Base-by-base conservation (phyloP, 192 early-diverging fungal species). In the Pilaira anomala region DNA sequence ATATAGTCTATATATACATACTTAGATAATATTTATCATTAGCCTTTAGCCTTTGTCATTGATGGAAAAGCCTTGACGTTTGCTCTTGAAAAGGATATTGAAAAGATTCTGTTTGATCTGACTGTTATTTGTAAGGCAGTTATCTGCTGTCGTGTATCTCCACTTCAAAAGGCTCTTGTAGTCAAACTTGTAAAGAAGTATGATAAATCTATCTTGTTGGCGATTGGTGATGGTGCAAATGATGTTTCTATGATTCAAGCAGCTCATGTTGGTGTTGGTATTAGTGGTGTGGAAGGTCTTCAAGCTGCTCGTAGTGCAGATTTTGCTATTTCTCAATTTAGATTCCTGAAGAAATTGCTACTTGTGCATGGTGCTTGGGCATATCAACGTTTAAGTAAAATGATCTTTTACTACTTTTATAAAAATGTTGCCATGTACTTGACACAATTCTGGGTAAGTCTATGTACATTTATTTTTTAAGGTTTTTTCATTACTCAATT, bases 221-320 rank as follows among this genome's bases (percentile, higher is more conserved):
- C 97, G 1, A 99, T 99, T 71, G 97, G 97, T 46, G 97, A 99
- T 75, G 97, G 97, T 36, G 97, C 97, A 29, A 99, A 99, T 72
- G 97, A 99, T 71, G 95, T 99, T 0, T 89, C 88, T 22, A 99
- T 99, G 97, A 99, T 99, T 69, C 97, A 99, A 71, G 97, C 95
- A 11, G 96, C 96, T 21, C 96, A 98, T 65, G 96, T 98, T 25
- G 97, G 97, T 50, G 87, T 99, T 11, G 97, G 97, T 50, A 99
- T 99, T 66, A 90, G 84, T 50, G 97, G 97, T 24, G 84, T 93
- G 62, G 97, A 99, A 68, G 97, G 97, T 40, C 78, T 99, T 56
- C 97, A 99, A 67, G 97, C 97, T 4, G 95, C 95, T 3, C 88
- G 97, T 14, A 88, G 90, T 62, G 93, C 97, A 0, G 97, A 99